Base-by-base conservation (phyloP, 495 filamentous ascomycete species). In the Neurospora intermedia region DNA sequence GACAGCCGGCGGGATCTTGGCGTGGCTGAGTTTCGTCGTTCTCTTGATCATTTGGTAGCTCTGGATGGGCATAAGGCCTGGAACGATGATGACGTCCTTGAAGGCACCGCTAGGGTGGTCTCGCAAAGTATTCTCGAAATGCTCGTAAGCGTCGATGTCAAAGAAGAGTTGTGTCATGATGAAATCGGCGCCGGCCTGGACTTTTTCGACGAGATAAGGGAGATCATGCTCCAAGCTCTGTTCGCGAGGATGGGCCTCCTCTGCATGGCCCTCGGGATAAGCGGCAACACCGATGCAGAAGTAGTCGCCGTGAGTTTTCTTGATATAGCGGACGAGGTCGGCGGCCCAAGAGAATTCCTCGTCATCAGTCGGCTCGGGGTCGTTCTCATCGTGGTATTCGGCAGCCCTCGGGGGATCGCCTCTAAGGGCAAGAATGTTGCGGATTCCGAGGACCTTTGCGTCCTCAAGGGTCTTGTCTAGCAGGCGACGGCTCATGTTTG, bases 101-200 rank as follows among this genome's bases (percentile, higher is more conserved):
- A 99, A 97, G 9, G 88, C 87, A 3, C 94, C 93, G 62, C 92
- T 96, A 69, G 91, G 88, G 80, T 99, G 94, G 69, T 89, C 88
- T 72, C 96, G 87, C 75, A 98, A 84, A 76, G 87, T 87, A 74
- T 84, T 85, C 84, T 97, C 95, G 80, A 94, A 98, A 43, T 83
- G 84, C 66, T 88, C 85, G 80, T 94, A 99, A 18, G 92, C 93
- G 8, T 91, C 85, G 16, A 92, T 86, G 77, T 98, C 94, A 80
- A 95, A 99, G 83, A 98, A 98, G 35, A 99, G 85, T 79, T 99
- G 96, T n/a, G 96, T 98, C 93, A 99, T 97, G 79, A 99, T 91
- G 81, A 99, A 99, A 81, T 98, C 96, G 27, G 95, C 96, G 0
- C 96, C 96, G 5, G 96, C 96, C 77, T 90, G 84, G 0, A 90